Base-by-base conservation (phyloP, 1,284 basidiomycete species). In the Irpex sp. region DNA sequence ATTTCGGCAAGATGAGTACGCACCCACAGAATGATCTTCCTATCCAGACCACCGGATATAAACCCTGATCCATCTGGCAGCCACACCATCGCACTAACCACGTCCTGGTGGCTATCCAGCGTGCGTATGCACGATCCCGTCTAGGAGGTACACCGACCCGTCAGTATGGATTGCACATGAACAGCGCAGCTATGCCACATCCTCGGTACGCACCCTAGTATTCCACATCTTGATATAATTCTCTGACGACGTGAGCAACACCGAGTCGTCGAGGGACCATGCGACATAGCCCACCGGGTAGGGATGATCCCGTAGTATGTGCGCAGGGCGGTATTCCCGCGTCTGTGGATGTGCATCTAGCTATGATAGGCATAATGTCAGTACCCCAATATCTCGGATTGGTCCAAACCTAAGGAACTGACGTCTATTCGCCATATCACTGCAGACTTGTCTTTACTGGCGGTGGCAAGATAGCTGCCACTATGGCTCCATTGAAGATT, bases 401-500 rank as follows among this genome's bases (percentile, higher is more conserved):
- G 13, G 19, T 13, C 9, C 57, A 62, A 38, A 57, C 54, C 11
- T 51, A 65, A 61, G 65, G 55, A 49, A 80, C 89, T 73, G 73
- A 93, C 93, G 74, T 86, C 87, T 62, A 94, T 82, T 60, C 83
- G 83, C 96, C 96, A 99, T 60, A 98, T 91, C 66, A 97, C 92
- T 6, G 93, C 94, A 2, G 84, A 83, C 77, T 86, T 87, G 75
- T 98, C 96, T 72, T 86, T 92, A 64, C 96, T 92, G 40, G 91
- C 93, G 66, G 90, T 96, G 13, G 96, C 97, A 44, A 99, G 82
- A 70, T 85, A 88, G 57, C 78, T 78, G 3, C 97, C 97, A 73
- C 91, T 88, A 70, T 95, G 93, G 74, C 95, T 97, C 93, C 96
- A 99, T 73, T 91, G 91, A 65, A 98, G 78, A 71, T 92, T 88